Percentiles rank a stretch among this genome's conserved stretches.
Conservation (phyloP, 345 rosid genomes). For the Moringa oleifera region DNA sequence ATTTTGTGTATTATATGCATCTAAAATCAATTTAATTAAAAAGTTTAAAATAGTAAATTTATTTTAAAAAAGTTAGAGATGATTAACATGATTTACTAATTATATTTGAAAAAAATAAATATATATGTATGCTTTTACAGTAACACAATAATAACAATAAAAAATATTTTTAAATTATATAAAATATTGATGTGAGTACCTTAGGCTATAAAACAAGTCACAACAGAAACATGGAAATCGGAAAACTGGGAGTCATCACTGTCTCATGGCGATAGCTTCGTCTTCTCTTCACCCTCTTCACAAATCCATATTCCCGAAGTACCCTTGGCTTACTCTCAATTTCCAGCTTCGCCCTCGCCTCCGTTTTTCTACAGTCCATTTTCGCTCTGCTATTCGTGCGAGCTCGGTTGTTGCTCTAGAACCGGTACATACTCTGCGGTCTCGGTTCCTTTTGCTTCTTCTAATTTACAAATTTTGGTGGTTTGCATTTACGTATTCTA, state of each 20-base stretch:
- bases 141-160: too few relatives aligned
- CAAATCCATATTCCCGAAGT: slow-evolving; percentile 26
- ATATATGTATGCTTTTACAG: too few relatives aligned
- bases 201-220: too few relatives aligned
- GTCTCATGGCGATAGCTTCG: slow-evolving; percentile 41
- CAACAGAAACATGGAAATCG: background rate
- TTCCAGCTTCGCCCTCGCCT: slow-evolving; percentile 23
- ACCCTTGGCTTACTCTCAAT: slow-evolving; percentile 25
- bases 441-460: background rate
- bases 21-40: too few relatives aligned
- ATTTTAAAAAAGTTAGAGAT: too few relatives aligned
- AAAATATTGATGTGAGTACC: too few relatives aligned
- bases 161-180: too few relatives aligned
- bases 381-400: slow-evolving; percentile 28
- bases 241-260: background rate
- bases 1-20: too few relatives aligned
- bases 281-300: slow-evolving; percentile 27
- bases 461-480: background rate
- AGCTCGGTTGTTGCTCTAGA: slow-evolving; percentile 36
- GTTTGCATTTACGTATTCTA: background rate
- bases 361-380: slow-evolving; percentile 30
- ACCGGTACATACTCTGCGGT: slow-evolving; percentile 21
- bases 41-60: too few relatives aligned
- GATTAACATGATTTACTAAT: too few relatives aligned
- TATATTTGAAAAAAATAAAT: too few relatives aligned